Evolutionary conservation across 2,329 filamentous ascomycete species (phyloP).

Genomic region (Scopulariopsis brevicaulis): DNA sequence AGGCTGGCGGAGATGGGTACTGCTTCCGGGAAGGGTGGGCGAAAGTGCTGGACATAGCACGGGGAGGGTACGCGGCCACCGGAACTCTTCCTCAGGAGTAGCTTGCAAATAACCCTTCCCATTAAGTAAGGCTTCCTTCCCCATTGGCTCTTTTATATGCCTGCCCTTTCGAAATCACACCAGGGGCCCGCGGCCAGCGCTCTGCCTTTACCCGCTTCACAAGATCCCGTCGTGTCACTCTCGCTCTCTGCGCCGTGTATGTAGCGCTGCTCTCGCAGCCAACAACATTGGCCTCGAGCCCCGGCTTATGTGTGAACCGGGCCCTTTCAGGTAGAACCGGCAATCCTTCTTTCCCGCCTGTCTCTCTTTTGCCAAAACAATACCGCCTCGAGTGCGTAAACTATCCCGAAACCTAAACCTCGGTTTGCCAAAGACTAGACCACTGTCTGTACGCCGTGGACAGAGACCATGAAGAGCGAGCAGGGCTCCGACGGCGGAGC

Average conservation of each 20-base stretch:
- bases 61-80: too few species aligned
- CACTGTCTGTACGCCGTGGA: too few species aligned
- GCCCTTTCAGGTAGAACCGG: background rate
- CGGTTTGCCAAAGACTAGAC: background rate
- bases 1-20: too few species aligned
- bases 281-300: background rate
- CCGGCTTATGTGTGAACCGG: background rate
- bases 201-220: conserved; percentile 5
- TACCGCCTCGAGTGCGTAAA: background rate
- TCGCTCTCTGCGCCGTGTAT: background rate
- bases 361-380: background rate
- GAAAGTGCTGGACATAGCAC: too few species aligned
- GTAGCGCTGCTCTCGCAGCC: background rate
- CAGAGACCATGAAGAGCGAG: conserved; percentile 22
- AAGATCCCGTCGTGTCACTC: conserved; percentile 3
- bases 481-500: conserved; percentile 31
- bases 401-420: background rate
- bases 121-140: background rate
- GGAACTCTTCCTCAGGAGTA: too few species aligned
- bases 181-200: background rate
- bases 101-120: background rate
- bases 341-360: background rate
- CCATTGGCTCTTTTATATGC: background rate
- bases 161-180: conserved; percentile 2
- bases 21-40: too few species aligned